Evolutionary conservation across 75 land plant genomes (phyloP), one percentile per base, ranked within the genome.

Genomic region (Selaginella moellendorffii): DNA sequence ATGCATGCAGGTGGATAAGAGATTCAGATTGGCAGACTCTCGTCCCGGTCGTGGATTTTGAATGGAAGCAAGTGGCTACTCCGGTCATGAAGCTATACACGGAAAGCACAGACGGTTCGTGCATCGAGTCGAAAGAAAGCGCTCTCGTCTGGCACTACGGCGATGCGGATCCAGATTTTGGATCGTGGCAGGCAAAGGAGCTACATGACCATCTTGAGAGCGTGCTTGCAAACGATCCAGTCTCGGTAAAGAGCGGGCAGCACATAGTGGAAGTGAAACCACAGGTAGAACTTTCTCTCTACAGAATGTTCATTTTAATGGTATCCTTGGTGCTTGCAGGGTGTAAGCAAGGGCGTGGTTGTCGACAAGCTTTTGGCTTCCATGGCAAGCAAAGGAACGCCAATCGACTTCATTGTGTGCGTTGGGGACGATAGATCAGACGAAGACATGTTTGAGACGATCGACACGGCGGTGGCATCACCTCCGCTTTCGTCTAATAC

Each of bases 381-480:
- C 60, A 71, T 87, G 83, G 72, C 76, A 24, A 58, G 62, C 27
- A 51, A 52, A 17, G 77, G 83, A 10, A 68, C 63, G 24, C 77
- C 83, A 22, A 85, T 85, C 9, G 92, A 87, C 53, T 84, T 87
- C 68, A 77, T 87, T n/a, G 63, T 87, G 76, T 87, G 92, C 73
- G 69, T 85, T 28, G 92, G 92, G 9, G 89, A 87, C 68, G 92
- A 87, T 63, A 72, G 46, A 36, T 86, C 89, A 0, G 89, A 86
- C 30, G 89, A 86, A 71, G 89, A 86, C 54, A 86, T 86, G 89
- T 86, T 86, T 70, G 87, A 81, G 76, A 76, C 77, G 59, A 83
- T 86, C 53, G 68, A 29, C 14, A 63, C 66, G 14, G 77, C 81
- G 1, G 68, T 27, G 59, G 66, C 36, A 0, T 71, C 68, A n/a